Evolutionary conservation across 495 filamentous ascomycete genomes (phyloP).

Genomic region (Parachaetomium inaequale): DNA sequence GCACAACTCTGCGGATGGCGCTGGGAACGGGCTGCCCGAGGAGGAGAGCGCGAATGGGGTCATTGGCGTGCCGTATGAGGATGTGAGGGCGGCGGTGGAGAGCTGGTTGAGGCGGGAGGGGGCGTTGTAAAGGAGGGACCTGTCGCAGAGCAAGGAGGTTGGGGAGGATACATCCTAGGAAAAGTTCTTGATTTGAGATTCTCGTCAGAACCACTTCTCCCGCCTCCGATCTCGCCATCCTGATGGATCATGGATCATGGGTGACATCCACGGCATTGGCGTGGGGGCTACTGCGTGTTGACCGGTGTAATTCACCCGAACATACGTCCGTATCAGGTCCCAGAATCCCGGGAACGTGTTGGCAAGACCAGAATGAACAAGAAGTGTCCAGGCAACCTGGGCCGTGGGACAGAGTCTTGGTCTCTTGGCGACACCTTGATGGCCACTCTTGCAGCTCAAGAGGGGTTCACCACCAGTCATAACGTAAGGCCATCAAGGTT

Average conservation of each 20-base stretch:
- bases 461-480: background rate
- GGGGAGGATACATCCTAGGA: no score
- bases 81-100: conserved; percentile 22
- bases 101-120: conserved; percentile 18
- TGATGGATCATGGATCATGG: no score
- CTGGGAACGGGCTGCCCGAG: conserved; percentile 37
- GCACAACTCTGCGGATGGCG: conserved; percentile 44
- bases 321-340: no score
- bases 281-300: background rate
- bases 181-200: no score
- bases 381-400: background rate
- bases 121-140: background rate
- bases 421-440: conserved; percentile 8
- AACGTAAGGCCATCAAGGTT: conserved; percentile 10
- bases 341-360: background rate
- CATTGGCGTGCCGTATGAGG: conserved; percentile 25
- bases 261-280: no score
- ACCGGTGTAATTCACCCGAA: background rate
- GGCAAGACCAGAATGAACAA: background rate
- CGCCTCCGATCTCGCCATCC: no score
- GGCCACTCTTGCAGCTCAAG: background rate
- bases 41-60: conserved; percentile 29
- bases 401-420: background rate
- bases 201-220: no score
- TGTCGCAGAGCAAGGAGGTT: background rate